Conservation (phyloP, 140 eudicot genomes). For the Ambrosia hybrid region DNA sequence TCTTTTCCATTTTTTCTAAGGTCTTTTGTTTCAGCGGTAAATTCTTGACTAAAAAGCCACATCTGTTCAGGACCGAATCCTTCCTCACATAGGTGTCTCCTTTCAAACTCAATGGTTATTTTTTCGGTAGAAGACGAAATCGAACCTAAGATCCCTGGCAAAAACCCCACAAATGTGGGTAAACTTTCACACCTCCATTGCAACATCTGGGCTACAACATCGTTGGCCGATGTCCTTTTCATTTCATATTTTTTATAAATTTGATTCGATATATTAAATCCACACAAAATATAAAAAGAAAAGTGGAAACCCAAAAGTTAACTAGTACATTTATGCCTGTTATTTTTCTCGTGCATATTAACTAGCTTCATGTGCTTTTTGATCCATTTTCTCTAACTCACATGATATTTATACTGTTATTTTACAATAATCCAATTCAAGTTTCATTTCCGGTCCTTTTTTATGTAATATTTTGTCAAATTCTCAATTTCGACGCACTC, state of each 20-base stretch:
- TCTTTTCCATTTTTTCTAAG: constrained; percentile 8
- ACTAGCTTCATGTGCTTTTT: constrained; percentile 35
- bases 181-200: too few species aligned
- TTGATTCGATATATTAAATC: too few species aligned
- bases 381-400: not conserved
- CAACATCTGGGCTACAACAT: too few species aligned
- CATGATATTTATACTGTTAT: not conserved
- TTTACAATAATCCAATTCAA: not conserved
- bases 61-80: too few species aligned
- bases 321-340: not conserved
- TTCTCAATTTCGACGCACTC: not conserved
- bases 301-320: constrained; percentile 17
- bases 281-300: not conserved
- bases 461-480: not conserved
- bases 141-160: too few species aligned
- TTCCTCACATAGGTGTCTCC: too few species aligned
- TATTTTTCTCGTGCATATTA: constrained; percentile 39
- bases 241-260: not conserved
- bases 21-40: too few species aligned
- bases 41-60: too few species aligned
- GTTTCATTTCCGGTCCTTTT: not conserved
- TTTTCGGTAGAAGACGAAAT: too few species aligned
- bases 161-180: too few species aligned
- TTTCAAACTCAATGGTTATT: too few species aligned
- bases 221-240: too few species aligned